A percentile compares a stretch with the other conserved stretches of the same genome.
phyloP scores from a whole-genome alignment of 2,329 filamentous ascomycete genomes.

The Chalaropsis thielavioides region DNA sequence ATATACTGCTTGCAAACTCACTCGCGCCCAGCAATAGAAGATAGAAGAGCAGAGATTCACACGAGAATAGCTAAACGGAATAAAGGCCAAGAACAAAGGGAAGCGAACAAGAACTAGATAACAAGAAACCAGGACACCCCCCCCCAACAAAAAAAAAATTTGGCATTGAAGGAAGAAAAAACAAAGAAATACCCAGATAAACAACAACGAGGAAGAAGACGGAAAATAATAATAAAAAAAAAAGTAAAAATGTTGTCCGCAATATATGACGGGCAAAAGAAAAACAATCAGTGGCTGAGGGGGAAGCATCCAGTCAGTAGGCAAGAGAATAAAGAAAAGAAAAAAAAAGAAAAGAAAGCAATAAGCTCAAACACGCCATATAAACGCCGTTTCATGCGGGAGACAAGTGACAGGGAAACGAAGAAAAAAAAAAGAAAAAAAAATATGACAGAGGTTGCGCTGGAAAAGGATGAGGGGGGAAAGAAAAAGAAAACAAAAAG shows the following conservation, averaged over 20 bases:
- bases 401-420: not conserved
- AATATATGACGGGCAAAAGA: not conserved
- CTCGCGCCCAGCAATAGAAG: not conserved
- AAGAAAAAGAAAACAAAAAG: slow-evolving; percentile 20
- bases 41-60: not conserved
- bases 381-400: slow-evolving; percentile 16
- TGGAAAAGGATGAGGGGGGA: too few species aligned
- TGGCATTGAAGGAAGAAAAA: not conserved
- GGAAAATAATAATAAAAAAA: not conserved
- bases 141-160: too few species aligned
- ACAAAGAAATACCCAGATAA: not conserved
- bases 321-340: not conserved
- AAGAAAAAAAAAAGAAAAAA: not conserved
- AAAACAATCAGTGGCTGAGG: not conserved
- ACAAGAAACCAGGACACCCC: not conserved
- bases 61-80: not conserved
- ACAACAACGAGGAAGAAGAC: not conserved
- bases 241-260: not conserved
- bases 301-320: not conserved
- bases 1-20: not conserved
- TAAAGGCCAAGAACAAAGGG: not conserved
- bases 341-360: not conserved
- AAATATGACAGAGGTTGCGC: slow-evolving; percentile 1
- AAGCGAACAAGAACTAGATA: not conserved
- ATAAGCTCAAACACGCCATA: slow-evolving; percentile 6